phyloP scores from a whole-genome alignment of 352 stramenopile species.

The Plasmopara viticola region DNA sequence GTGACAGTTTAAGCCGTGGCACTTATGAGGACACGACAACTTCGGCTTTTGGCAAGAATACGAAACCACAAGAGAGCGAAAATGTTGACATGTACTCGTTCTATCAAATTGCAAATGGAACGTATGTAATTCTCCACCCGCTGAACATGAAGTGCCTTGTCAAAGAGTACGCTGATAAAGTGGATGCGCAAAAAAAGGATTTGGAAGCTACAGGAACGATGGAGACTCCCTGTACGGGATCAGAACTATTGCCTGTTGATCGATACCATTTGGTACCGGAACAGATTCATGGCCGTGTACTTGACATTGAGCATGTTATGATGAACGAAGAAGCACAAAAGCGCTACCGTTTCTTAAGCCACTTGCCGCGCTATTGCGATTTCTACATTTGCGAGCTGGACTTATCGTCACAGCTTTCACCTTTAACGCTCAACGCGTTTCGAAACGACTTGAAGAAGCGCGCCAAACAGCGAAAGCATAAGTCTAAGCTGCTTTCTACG shows the following conservation, averaged over 20 bases:
- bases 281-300: conserved; percentile 46
- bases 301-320: conserved; percentile 84
- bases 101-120: conserved; percentile 81
- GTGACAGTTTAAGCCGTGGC: conserved; percentile 13
- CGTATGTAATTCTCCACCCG: conserved; percentile 85
- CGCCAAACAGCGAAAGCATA: conserved; percentile 54
- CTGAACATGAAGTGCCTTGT: conserved; percentile 87
- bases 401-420: conserved; percentile 58
- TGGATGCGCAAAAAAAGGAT: conserved; percentile 16
- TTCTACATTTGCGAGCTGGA: conserved; percentile 87
- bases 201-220: conserved; percentile 29
- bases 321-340: conserved; percentile 82
- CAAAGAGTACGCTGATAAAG: conserved; percentile 54
- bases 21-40: conserved; percentile 7
- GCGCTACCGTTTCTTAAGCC: conserved; percentile 81
- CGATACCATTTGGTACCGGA: conserved; percentile 55
- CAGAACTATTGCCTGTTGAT: conserved; percentile 12
- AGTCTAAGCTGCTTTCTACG: conserved; percentile 31
- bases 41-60: conserved; percentile 3
- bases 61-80: conserved; percentile 8
- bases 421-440: conserved; percentile 55
- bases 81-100: conserved; percentile 64
- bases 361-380: conserved; percentile 81
- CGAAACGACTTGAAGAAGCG: conserved; percentile 73
- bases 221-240: conserved; percentile 16